phyloP scores from a whole-genome alignment of 176 grass and related monocot genomes.

The Hordeum vulgare region MorexV3_pseudomolecules_assembly NC_058523.1:79362691-79363190 shows the following conservation, averaged over 20 bases:
- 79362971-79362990: conserved; percentile 24
- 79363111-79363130: no score
- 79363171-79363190: no score
- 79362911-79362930: conserved; percentile 1
- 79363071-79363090: no score
- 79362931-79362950: not conserved
- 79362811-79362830: not conserved
- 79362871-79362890: conserved; percentile 16
- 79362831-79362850: conserved; percentile 23
- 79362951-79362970: conserved; percentile 13
- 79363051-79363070: no score
- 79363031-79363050: not conserved
- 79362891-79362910: not conserved
- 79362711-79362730: conserved; percentile 29
- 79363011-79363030: not conserved
- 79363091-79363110: no score
- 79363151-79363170: no score
- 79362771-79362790: not conserved
- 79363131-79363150: no score
- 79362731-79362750: conserved; percentile 33
- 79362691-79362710: conserved; percentile 18
- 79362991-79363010: conserved; percentile 2
- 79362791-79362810: not conserved
- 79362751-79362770: not conserved
- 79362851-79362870: conserved; percentile 16